phyloP scores from a whole-genome alignment of 768 basidiomycete species.

The Lepiota venenata region DNA sequence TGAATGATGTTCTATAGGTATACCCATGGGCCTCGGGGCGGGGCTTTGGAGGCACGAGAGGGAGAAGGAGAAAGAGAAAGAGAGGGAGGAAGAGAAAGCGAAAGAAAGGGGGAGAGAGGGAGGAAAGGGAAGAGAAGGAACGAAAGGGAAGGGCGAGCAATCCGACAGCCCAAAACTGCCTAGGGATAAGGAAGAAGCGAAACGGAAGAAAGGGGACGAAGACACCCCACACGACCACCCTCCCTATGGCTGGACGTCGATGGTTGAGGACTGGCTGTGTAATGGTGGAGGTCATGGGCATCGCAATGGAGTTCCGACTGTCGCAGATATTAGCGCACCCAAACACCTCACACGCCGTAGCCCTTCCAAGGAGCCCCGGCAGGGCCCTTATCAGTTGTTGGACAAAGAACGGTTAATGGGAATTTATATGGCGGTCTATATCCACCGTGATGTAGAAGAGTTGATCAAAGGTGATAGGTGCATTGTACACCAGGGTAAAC shows the following conservation, averaged over 20 bases:
- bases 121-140: slow-evolving; percentile 12
- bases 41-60: slow-evolving; percentile 53
- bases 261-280: slow-evolving; percentile 74
- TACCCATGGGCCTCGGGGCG: slow-evolving; percentile 76
- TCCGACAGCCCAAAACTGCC: slow-evolving; percentile 13
- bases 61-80: slow-evolving; percentile 36
- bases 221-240: slow-evolving; percentile 13
- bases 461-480: slow-evolving; percentile 53
- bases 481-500: not conserved
- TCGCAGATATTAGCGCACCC: slow-evolving; percentile 41
- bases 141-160: slow-evolving; percentile 10
- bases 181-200: not conserved
- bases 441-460: slow-evolving; percentile 66
- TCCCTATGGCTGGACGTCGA: slow-evolving; percentile 66
- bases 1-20: slow-evolving; percentile 37
- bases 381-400: slow-evolving; percentile 81
- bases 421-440: slow-evolving; percentile 73
- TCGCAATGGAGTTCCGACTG: slow-evolving; percentile 27
- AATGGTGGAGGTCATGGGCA: slow-evolving; percentile 31
- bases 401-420: slow-evolving; percentile 93
- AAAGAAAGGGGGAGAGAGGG: slow-evolving; percentile 20
- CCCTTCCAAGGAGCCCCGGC: slow-evolving; percentile 39
- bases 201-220: slow-evolving; percentile 3
- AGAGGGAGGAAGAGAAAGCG: slow-evolving; percentile 22
- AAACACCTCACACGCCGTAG: slow-evolving; percentile 39